phyloP scores from a whole-genome alignment of 208 protist species.

The Trichomonas tenax region DNA sequence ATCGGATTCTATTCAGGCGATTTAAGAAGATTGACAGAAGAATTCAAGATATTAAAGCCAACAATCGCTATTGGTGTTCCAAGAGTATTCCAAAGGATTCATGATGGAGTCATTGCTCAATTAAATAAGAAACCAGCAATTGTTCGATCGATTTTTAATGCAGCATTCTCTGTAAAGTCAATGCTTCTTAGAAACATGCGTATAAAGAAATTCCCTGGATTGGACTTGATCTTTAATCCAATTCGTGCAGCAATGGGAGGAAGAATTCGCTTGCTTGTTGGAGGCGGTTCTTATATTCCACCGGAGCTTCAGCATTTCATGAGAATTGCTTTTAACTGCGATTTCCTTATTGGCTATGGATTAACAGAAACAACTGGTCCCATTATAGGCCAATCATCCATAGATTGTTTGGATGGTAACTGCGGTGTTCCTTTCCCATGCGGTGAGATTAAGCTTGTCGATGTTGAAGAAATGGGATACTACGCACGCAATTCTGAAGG shows the following conservation, averaged over 20 bases:
- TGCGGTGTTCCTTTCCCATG: not conserved
- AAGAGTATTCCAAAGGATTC: not conserved
- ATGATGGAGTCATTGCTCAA: not conserved
- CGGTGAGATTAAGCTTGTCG: not conserved
- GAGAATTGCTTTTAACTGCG: not conserved
- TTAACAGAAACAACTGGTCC: conserved; percentile 25
- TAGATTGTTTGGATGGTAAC: not conserved
- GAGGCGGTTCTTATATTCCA: not conserved
- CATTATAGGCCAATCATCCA: not conserved
- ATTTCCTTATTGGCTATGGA: conserved; percentile 26
- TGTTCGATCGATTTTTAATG: not conserved
- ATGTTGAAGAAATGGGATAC: not conserved
- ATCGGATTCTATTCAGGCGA: not conserved
- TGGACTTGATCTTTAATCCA: not conserved
- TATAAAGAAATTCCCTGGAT: not conserved
- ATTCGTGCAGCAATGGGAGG: not conserved
- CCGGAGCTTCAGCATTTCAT: not conserved
- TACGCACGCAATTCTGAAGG: not conserved
- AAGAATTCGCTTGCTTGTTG: not conserved
- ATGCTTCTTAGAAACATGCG: not conserved
- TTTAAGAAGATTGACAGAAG: not conserved
- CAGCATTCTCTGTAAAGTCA: not conserved
- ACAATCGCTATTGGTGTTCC: conserved; percentile 20
- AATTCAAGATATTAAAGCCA: conserved; percentile 6
- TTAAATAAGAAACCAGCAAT: not conserved